Evolutionary conservation across 768 basidiomycete species (phyloP).

Genomic region (Calocera viscosa): DNA sequence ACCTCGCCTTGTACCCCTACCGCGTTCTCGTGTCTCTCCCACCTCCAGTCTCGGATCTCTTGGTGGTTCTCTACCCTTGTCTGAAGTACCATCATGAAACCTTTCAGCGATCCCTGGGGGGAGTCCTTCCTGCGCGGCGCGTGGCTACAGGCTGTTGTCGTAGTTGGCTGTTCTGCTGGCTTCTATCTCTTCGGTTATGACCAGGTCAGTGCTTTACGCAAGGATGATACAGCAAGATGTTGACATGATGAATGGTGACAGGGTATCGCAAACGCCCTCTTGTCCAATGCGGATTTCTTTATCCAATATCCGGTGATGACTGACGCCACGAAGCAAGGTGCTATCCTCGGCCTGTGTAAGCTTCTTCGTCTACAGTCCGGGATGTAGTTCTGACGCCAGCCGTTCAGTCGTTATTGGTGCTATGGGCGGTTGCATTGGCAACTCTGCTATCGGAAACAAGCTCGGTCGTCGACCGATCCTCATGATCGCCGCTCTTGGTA

Average conservation of each 20-base stretch:
- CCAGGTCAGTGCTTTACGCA: neutral
- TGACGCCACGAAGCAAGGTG: constrained; percentile 5
- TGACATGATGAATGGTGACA: too few species aligned
- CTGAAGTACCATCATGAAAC: neutral
- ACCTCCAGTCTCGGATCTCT: neutral
- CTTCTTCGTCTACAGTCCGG: neutral
- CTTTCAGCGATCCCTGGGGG: neutral
- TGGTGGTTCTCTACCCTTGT: neutral
- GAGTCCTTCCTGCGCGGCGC: neutral
- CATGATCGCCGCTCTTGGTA: neutral
- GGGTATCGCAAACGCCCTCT: constrained; percentile 16
- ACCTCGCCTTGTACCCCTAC: neutral
- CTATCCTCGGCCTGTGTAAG: neutral
- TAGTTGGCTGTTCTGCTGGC: neutral
- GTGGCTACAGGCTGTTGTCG: neutral
- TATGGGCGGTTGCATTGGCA: constrained; percentile 13
- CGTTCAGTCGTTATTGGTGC: constrained; percentile 17
- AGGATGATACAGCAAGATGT: too few species aligned
- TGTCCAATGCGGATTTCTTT: constrained; percentile 12
- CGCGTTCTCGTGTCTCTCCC: neutral
- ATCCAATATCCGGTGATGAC: constrained; percentile 5
- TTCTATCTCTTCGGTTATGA: constrained; percentile 8
- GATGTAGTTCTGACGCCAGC: neutral
- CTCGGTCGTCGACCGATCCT: constrained; percentile 14
- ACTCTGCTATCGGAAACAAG: constrained; percentile 14